These are phyloP conservation scores for Aechmea fasciata DNA, from an alignment of 176 grass and related monocot species.

Conservation along the genomic window DNA sequence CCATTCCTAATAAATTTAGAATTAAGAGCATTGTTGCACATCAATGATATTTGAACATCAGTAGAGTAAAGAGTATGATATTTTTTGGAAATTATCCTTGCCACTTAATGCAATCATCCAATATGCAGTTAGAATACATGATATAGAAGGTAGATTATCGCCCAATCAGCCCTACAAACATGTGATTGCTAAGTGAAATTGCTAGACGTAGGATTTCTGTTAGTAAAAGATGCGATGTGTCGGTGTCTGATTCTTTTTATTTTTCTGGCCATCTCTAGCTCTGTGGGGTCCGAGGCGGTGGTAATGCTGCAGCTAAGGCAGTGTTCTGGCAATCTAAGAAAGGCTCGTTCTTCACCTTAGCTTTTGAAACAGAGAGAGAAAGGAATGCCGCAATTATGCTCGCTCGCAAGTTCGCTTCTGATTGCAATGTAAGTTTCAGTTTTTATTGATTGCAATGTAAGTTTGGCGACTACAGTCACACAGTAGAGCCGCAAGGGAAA, in stretches of 20 bases:
- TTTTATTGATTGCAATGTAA: no score
- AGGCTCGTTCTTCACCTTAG: conserved; percentile 55
- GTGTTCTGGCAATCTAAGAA: conserved; percentile 82
- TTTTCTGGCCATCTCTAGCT: conserved; percentile 39
- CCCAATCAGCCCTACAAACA: neutral
- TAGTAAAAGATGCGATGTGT: neutral
- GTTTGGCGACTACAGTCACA: no score
- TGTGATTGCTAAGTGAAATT: neutral
- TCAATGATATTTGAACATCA: no score
- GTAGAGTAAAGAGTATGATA: no score
- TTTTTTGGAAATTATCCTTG: no score
- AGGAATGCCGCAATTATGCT: conserved; percentile 84
- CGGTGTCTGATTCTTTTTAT: conserved; percentile 22
- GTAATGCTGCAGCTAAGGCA: conserved; percentile 58
- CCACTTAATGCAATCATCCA: no score
- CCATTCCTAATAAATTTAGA: neutral
- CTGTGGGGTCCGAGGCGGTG: conserved; percentile 76
- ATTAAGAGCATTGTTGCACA: no score
- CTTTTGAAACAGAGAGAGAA: conserved; percentile 83
- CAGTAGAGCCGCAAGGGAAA: no score
- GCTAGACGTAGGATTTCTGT: neutral
- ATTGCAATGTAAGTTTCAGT: conserved; percentile 60
- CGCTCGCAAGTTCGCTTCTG: conserved; percentile 77
- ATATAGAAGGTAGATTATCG: no score
- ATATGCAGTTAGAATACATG: no score